Evolutionary conservation across 1,284 basidiomycete species (phyloP).

Genomic region (Leccinum subspadiceum): DNA sequence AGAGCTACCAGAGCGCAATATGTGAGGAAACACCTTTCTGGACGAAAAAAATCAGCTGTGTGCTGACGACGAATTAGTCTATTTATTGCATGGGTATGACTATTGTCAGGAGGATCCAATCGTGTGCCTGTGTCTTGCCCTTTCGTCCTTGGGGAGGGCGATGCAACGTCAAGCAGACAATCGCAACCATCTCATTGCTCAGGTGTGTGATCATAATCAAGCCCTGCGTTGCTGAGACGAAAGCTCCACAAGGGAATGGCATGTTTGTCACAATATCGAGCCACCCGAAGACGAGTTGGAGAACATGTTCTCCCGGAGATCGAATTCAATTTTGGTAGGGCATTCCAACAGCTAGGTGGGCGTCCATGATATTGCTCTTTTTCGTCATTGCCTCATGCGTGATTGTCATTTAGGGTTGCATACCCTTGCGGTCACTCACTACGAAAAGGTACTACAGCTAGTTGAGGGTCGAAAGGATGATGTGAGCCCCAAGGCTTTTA

Average conservation of each 20-base stretch:
- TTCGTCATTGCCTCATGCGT: background rate
- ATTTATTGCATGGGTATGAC: constrained; percentile 86
- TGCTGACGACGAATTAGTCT: constrained; percentile 52
- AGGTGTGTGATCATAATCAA: constrained; percentile 42
- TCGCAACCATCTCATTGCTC: constrained; percentile 80
- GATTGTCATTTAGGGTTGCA: constrained; percentile 56
- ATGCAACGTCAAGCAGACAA: constrained; percentile 96
- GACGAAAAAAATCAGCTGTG: background rate
- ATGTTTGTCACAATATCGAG: constrained; percentile 77
- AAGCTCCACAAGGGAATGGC: constrained; percentile 62
- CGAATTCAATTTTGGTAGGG: constrained; percentile 89
- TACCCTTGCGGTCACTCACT: constrained; percentile 80
- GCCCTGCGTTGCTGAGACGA: background rate
- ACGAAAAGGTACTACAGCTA: constrained; percentile 69
- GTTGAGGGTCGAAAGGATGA: constrained; percentile 41
- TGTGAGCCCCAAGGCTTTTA: constrained; percentile 13
- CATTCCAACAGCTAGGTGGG: constrained; percentile 88
- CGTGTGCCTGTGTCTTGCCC: constrained; percentile 78
- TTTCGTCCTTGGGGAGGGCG: constrained; percentile 84
- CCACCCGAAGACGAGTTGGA: constrained; percentile 44
- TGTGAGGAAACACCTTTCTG: constrained; percentile 53
- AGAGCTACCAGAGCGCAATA: constrained; percentile 87
- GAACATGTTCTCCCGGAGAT: constrained; percentile 58
- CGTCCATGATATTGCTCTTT: background rate
- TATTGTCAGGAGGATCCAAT: constrained; percentile 82